Conservation (phyloP, 345 rosid species). For the Arabis hirsuta region DNA sequence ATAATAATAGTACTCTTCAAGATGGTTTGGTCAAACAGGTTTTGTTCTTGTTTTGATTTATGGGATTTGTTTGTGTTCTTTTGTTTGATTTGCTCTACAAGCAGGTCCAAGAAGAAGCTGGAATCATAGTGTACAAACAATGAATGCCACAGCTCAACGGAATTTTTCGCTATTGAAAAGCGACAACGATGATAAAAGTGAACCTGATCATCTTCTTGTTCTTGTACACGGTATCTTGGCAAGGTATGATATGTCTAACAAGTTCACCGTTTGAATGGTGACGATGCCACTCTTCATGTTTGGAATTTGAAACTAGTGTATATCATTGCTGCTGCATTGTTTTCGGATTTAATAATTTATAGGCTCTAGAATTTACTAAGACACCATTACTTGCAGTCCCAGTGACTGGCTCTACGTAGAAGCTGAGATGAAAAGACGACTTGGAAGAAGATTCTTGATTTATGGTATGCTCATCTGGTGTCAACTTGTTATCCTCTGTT, state of each 20-base stretch:
- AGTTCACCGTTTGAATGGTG: not conserved
- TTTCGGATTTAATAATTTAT: not conserved
- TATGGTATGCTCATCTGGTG: slow-evolving; percentile 58
- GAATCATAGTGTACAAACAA: slow-evolving; percentile 63
- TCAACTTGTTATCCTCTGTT: not conserved
- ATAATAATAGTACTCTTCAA: too few species aligned
- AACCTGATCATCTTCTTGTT: slow-evolving; percentile 96
- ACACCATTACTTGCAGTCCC: slow-evolving; percentile 59
- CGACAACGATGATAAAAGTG: slow-evolving; percentile 49
- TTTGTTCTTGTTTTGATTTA: not conserved
- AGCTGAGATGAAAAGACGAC: slow-evolving; percentile 87
- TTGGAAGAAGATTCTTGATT: slow-evolving; percentile 85
- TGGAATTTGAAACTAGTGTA: not conserved
- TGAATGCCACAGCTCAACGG: slow-evolving; percentile 64
- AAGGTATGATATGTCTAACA: slow-evolving; percentile 52
- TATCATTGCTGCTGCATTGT: not conserved
- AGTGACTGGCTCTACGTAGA: slow-evolving; percentile 96
- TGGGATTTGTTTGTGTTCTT: not conserved
- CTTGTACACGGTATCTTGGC: slow-evolving; percentile 98
- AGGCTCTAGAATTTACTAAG: slow-evolving; percentile 9
- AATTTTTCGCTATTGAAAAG: slow-evolving; percentile 48
- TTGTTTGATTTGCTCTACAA: slow-evolving; percentile 28
- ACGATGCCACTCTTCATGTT: too few species aligned
- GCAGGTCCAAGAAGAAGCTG: slow-evolving; percentile 52
- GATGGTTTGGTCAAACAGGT: not conserved